Percentiles rank a stretch among this genome's conserved stretches.
Evolutionary conservation across 2,329 filamentous ascomycete species (phyloP).

Genomic region (Colletotrichum liaoningense): DNA sequence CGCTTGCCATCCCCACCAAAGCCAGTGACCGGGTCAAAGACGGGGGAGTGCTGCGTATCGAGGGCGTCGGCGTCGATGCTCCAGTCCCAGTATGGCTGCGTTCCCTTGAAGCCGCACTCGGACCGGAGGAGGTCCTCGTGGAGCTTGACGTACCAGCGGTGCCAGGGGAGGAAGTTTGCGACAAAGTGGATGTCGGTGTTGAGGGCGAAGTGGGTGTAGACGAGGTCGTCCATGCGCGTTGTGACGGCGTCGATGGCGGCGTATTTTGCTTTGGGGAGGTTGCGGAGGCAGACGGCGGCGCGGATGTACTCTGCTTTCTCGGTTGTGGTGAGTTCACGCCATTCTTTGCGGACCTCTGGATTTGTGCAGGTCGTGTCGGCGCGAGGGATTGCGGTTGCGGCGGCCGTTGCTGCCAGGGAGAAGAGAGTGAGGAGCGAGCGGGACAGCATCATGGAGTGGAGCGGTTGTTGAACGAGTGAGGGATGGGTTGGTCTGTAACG

Average conservation of each 20-base stretch:
- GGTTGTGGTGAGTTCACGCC: conserved; percentile 35
- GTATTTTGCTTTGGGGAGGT: conserved; percentile 34
- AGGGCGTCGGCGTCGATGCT: conserved; percentile 39
- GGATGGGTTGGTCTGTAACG: background rate
- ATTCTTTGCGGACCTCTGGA: conserved; percentile 36
- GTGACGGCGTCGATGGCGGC: conserved; percentile 28
- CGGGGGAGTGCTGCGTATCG: conserved; percentile 37
- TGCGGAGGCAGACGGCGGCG: conserved; percentile 35
- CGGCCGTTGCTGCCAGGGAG: conserved; percentile 5
- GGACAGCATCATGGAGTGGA: conserved; percentile 5
- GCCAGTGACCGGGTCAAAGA: conserved; percentile 46
- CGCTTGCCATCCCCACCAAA: conserved; percentile 44
- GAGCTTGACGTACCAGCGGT: conserved; percentile 45
- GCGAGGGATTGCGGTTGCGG: conserved; percentile 17
- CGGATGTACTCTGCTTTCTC: conserved; percentile 37
- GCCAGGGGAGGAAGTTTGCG: conserved; percentile 49
- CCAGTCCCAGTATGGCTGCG: conserved; percentile 49
- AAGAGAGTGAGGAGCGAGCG: background rate
- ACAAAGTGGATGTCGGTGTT: conserved; percentile 37
- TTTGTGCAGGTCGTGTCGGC: conserved; percentile 28
- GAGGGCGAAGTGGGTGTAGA: conserved; percentile 35
- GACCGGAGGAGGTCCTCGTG: conserved; percentile 45
- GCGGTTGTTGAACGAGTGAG: background rate
- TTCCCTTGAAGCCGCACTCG: conserved; percentile 46
- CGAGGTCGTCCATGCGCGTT: conserved; percentile 37